Evolutionary conservation across 2,329 filamentous ascomycete genomes (phyloP).

Genomic region (Ceratocystis smalleyi): DNA sequence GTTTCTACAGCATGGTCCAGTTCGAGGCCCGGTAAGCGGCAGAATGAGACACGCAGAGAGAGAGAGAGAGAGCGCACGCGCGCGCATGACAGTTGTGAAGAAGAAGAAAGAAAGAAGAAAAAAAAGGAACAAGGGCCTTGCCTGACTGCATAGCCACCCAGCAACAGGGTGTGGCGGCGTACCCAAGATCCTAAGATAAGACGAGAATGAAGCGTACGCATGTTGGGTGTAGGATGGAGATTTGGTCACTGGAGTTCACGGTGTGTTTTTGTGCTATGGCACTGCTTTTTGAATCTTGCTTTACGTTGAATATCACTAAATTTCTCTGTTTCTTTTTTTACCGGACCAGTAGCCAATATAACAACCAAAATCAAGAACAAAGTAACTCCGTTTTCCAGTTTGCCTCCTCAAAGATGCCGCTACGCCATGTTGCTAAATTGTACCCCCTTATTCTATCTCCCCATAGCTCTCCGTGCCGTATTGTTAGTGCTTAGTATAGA

Average conservation of each 20-base stretch:
- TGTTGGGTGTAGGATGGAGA: background rate
- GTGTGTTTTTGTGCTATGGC: background rate
- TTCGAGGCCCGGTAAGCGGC: slow-evolving; percentile 67
- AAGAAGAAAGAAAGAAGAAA: background rate
- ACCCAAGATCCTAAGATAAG: background rate
- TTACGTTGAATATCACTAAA: background rate
- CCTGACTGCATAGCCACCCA: background rate
- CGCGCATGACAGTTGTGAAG: background rate
- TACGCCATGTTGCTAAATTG: background rate
- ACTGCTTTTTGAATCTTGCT: background rate
- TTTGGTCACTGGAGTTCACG: background rate
- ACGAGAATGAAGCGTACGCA: background rate
- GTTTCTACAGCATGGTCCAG: slow-evolving; percentile 68
- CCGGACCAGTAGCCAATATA: background rate
- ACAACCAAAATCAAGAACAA: background rate
- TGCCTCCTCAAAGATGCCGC: background rate
- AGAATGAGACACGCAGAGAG: background rate
- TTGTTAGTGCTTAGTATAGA: slow-evolving; percentile 30
- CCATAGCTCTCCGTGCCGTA: background rate
- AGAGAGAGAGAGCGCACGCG: background rate
- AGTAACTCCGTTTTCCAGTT: background rate
- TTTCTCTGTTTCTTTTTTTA: background rate
- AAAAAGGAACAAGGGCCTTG: background rate
- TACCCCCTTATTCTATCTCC: background rate
- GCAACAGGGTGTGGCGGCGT: background rate